Evolutionary conservation across 495 filamentous ascomycete genomes (phyloP), one percentile per base, ranked within the genome.

Genomic region (Sphaerosporella brunnea): DNA sequence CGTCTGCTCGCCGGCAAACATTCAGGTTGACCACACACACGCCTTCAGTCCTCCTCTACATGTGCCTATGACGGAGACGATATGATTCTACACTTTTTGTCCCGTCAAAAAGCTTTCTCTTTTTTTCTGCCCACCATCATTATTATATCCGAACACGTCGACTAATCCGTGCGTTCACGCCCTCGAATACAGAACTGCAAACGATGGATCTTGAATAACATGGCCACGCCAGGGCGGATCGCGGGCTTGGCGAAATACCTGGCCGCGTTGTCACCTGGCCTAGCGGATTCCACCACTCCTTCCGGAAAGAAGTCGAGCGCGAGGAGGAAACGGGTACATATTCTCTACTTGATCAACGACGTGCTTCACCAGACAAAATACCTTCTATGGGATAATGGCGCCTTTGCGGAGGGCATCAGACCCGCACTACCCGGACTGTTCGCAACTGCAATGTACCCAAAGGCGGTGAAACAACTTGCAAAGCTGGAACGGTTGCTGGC

Each of bases 11-110:
- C 69, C 77, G 48, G 61, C 68, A 68, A 92, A 93, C 68, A 80
- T 94, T 71, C 86, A 94, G 86, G 86, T 94, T 85, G 87, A 67
- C 64, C 67, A 74, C 79, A 75, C 75, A 76, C 53, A 54, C 54
- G 64, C 64, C 58, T 58, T 53, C 51, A 55, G 45, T 62, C 23
- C 16, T 28, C 23, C 23, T 26, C 51, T 15, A 38, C 36, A 44
- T 43, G 28, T 35, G 44, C 4, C 15, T 4, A 44, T 44, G 40
- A 47, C 41, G 45, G 24, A 36, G 52, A 55, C 45, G 30, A 54
- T 21, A 39, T 21, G 36, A 15, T 39, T 39, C 36, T 16, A 5
- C 19, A 21, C 16, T 26, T 44, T 7, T 47, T 47, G 35, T 39
- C 18, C 45, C 18, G 19, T 38, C 20, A 3, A 10, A 23, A 38